Base-by-base conservation (phyloP, 352 stramenopile species). In the Pythium oligandrum region DNA sequence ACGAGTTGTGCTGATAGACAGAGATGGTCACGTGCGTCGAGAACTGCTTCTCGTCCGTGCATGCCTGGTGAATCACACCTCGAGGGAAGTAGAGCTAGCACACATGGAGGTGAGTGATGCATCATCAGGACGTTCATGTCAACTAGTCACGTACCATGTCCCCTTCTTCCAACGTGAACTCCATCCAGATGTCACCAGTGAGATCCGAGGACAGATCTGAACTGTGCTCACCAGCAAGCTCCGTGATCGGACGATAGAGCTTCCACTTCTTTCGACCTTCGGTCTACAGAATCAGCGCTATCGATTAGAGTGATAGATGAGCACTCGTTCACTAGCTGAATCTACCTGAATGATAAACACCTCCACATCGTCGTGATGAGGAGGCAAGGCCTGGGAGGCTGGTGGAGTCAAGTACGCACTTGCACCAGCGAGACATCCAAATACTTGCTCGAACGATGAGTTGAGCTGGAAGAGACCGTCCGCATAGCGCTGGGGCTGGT, bases 201-300 rank as follows among this genome's bases (percentile, higher is more conserved):
- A 86, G 57, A 12, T 84, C 64, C 1, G 51, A 63, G 4, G 71
- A 68, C 12, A 95, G 59, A 53, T 95, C 85, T 33, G 69, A 81
- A 69, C 80, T 92, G 61, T 91, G 79, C 59, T 93, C 83, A 34
- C 81, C 81, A 4, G 85, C 69, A 36, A 95, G 51, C 51, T 90
- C 77, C 2, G 84, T 67, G 35, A 90, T 60, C 11, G 83, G 83
- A 38, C 73, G 71, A 49, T 95, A 95, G 9, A 95, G 70, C 65
- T 93, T 92, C 85, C 85, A 95, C 64, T 90, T 84, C 63, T 95
- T 95, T n/a, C 73, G 64, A 6, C 85, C 83, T 62, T 95, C 68
- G 1, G 85, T 95, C 61, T 95, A 49, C 0, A 55, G n/a, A 5
- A 61, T 9, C n/a, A 35, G 33, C 30, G 11, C 7, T 8, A n/a